Base-by-base conservation (phyloP, 1,139 yeast genomes). In the Pichia sp. region DNA sequence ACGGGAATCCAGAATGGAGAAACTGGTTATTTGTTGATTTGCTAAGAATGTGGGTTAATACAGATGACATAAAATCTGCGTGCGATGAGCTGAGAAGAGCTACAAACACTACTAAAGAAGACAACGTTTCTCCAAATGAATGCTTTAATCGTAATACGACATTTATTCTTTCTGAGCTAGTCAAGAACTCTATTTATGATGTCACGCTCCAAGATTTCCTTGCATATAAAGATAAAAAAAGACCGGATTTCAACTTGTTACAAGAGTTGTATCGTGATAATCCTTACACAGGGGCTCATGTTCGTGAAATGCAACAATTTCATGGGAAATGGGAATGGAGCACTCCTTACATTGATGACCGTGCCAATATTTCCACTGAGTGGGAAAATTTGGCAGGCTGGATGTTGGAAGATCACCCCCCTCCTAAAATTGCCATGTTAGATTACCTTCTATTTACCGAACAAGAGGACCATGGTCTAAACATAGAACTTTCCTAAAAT, bases 1-100 rank as follows among this genome's bases (percentile, higher is more conserved):
- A 74, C 50, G 54, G 65, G 57, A 36, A 68, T 54, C 60, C 67
- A 66, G 56, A 63, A 1, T 68, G 63, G 56, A 59, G 64, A 13
- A 62, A 62, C 11, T 72, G 62, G 55, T 50, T 63, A 7, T 66
- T 54, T 47, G 31, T 61, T 13, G 50, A 59, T 10, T 59, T 56
- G 13, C 47, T 67, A 6, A 50, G 66, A 40, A 52, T 64, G 45
- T 66, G 70, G 70, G 13, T 66, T 1, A 13, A 34, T 10, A 38
- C 55, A 4, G 41, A 45, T 15, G 58, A 56, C 31, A 47, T 54
- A 4, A 41, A 47, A 23, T 31, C 38, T 10, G 42, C 52, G 2
- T 32, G 54, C 5, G 40, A 23, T n/a, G 47, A 45, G 34, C 19
- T 16, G 6, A 42, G 42, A 30, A 6, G 7, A 16, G 30, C 10